These are phyloP conservation scores for Physaria fendleri DNA, from an alignment of 345 rosid genomes.

Conservation along the genomic window DNA sequence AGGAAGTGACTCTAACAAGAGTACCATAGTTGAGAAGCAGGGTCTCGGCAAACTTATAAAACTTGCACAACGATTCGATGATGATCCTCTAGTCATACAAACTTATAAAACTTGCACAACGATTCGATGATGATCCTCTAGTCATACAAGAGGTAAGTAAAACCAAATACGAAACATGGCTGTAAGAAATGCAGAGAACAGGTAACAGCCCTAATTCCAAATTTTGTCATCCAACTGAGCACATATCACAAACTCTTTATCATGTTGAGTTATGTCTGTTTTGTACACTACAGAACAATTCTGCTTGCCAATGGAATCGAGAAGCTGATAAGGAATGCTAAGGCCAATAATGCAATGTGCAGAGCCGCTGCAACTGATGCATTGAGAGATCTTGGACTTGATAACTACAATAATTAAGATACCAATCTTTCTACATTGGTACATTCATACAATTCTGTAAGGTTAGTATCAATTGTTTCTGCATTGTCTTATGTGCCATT, in stretches of 20 bases:
- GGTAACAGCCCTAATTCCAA: slow-evolving; percentile 33
- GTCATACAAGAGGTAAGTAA: slow-evolving; percentile 76
- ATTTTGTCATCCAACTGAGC: neutral
- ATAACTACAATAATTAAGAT: slow-evolving; percentile 50
- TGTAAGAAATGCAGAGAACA: slow-evolving; percentile 77
- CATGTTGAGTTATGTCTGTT: neutral
- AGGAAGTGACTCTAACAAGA: slow-evolving; percentile 90
- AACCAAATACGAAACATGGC: slow-evolving; percentile 59
- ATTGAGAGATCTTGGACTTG: slow-evolving; percentile 78
- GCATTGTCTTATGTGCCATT: neutral
- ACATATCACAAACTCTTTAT: neutral
- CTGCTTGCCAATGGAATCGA: slow-evolving; percentile 69
- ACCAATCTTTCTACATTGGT: neutral
- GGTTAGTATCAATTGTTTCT: neutral
- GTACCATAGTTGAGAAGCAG: slow-evolving; percentile 61
- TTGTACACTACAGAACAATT: slow-evolving; percentile 41
- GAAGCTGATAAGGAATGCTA: slow-evolving; percentile 61
- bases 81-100: slow-evolving; percentile 67
- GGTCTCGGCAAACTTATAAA: slow-evolving; percentile 64
- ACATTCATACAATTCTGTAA: neutral
- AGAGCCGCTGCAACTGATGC: slow-evolving; percentile 86
- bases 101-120: slow-evolving; percentile 59
- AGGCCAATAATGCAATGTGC: slow-evolving; percentile 64
- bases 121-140: slow-evolving; percentile 73
- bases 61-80: slow-evolving; percentile 64